Conservation (phyloP, 495 filamentous ascomycete genomes). For the Barbatosphaeria neglecta region DNA sequence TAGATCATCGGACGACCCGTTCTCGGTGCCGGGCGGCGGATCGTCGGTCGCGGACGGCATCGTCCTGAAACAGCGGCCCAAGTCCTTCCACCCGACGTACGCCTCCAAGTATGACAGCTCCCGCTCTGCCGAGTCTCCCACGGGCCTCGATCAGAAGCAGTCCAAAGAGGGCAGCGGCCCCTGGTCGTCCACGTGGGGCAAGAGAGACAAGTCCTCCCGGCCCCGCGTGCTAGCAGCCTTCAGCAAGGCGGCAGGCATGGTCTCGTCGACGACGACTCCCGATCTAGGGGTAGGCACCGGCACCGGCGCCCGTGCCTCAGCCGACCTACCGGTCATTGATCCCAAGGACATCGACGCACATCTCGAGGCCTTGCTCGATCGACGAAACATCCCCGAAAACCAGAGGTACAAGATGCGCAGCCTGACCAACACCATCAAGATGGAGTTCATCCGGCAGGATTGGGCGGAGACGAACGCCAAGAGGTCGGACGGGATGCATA, state of each 20-base stretch:
- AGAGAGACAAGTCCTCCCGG: slow-evolving; percentile 3
- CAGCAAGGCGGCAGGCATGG: slow-evolving; percentile 26
- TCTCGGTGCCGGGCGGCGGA: not conserved
- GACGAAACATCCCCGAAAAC: slow-evolving; percentile 83
- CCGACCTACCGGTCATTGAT: slow-evolving; percentile 14
- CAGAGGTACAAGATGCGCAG: slow-evolving; percentile 89
- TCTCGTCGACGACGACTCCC: slow-evolving; percentile 10
- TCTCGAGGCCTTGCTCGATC: slow-evolving; percentile 62
- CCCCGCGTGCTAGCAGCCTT: slow-evolving; percentile 4
- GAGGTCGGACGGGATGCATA: slow-evolving; percentile 18
- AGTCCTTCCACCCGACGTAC: slow-evolving; percentile 15
- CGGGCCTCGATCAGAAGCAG: slow-evolving; percentile 2
- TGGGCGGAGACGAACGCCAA: slow-evolving; percentile 50
- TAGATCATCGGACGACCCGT: not conserved
- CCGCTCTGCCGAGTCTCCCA: not conserved
- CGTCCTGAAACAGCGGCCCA: slow-evolving; percentile 12
- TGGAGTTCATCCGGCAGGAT: slow-evolving; percentile 86
- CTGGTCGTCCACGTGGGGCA: slow-evolving; percentile 16
- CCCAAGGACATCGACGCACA: slow-evolving; percentile 40
- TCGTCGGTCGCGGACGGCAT: not conserved
- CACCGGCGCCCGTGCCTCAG: not conserved
- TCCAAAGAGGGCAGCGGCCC: not conserved
- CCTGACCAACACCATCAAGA: slow-evolving; percentile 79
- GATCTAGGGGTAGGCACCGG: not conserved
- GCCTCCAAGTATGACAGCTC: slow-evolving; percentile 1